Percentiles rank a stretch among this genome's conserved stretches.
These are phyloP conservation scores for Fusarium siculi DNA, from an alignment of 2,329 filamentous ascomycete genomes.

Conservation along the genomic window DNA sequence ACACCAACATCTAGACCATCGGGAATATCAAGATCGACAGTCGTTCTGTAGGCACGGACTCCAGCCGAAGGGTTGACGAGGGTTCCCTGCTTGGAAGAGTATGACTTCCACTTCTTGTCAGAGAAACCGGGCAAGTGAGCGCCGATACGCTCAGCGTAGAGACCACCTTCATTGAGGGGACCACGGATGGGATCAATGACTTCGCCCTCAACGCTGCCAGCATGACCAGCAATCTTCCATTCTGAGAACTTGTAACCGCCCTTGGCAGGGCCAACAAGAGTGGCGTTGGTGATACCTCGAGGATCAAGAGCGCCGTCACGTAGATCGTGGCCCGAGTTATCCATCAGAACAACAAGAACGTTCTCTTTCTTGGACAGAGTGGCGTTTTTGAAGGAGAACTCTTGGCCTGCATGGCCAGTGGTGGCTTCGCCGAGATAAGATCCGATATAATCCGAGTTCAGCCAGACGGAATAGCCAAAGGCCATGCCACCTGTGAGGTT, in stretches of 20 bases:
- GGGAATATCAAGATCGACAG: slow-evolving; percentile 61
- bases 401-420: slow-evolving; percentile 48
- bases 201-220: slow-evolving; percentile 59
- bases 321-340: slow-evolving; percentile 70
- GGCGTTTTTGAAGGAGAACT: slow-evolving; percentile 62
- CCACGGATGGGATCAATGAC: slow-evolving; percentile 66
- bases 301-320: slow-evolving; percentile 59
- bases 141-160: slow-evolving; percentile 67
- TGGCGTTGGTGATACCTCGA: slow-evolving; percentile 64
- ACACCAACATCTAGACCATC: slow-evolving; percentile 65
- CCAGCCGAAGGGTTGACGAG: slow-evolving; percentile 60
- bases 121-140: slow-evolving; percentile 68
- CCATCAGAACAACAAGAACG: slow-evolving; percentile 65
- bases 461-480: slow-evolving; percentile 67
- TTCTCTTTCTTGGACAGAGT: slow-evolving; percentile 57
- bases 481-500: slow-evolving; percentile 64
- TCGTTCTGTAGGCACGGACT: slow-evolving; percentile 66
- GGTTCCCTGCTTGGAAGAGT: slow-evolving; percentile 44
- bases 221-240: slow-evolving; percentile 69
- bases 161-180: slow-evolving; percentile 66
- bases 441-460: slow-evolving; percentile 67
- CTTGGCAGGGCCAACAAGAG: slow-evolving; percentile 53
- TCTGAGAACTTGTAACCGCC: slow-evolving; percentile 55
- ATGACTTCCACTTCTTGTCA: slow-evolving; percentile 55
- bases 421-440: slow-evolving; percentile 64